These are phyloP conservation scores for Fusarium udum DNA, from an alignment of 2,329 filamentous ascomycete species.

Conservation along the genomic window DNA sequence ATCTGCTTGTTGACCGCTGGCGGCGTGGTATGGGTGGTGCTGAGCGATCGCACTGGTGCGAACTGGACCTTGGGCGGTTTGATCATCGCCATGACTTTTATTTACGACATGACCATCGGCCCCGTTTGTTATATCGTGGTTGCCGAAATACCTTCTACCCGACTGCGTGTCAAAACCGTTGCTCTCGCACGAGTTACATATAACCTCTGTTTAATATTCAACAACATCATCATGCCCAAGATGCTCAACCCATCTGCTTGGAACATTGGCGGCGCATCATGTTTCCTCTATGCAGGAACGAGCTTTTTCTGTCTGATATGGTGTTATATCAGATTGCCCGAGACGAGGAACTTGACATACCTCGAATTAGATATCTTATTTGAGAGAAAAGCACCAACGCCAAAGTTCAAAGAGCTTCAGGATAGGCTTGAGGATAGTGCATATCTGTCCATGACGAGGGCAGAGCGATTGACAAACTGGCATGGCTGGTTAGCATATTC, in stretches of 20 bases:
- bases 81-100: constrained; percentile 53
- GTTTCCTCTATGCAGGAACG: constrained; percentile 38
- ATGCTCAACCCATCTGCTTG: constrained; percentile 44
- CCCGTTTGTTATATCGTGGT: constrained; percentile 50
- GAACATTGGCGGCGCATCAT: constrained; percentile 41
- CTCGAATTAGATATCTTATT: constrained; percentile 45
- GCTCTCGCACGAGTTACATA: constrained; percentile 49
- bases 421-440: constrained; percentile 34
- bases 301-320: constrained; percentile 37
- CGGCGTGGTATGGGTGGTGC: constrained; percentile 49
- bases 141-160: constrained; percentile 51
- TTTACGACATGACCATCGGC: constrained; percentile 46
- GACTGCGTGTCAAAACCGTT: constrained; percentile 53
- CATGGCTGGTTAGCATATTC: constrained; percentile 41
- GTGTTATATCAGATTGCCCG: constrained; percentile 44
- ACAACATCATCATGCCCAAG: constrained; percentile 42
- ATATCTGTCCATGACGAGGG: constrained; percentile 30
- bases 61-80: constrained; percentile 51
- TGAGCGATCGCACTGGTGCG: constrained; percentile 36
- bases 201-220: constrained; percentile 39
- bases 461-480: constrained; percentile 37
- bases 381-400: constrained; percentile 40
- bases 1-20: constrained; percentile 49
- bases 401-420: constrained; percentile 47
- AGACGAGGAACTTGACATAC: constrained; percentile 42